Percentiles rank a stretch among this genome's conserved stretches.
phyloP scores from a whole-genome alignment of 805 yeast species.

The Sugiyamaella floridensis region DNA sequence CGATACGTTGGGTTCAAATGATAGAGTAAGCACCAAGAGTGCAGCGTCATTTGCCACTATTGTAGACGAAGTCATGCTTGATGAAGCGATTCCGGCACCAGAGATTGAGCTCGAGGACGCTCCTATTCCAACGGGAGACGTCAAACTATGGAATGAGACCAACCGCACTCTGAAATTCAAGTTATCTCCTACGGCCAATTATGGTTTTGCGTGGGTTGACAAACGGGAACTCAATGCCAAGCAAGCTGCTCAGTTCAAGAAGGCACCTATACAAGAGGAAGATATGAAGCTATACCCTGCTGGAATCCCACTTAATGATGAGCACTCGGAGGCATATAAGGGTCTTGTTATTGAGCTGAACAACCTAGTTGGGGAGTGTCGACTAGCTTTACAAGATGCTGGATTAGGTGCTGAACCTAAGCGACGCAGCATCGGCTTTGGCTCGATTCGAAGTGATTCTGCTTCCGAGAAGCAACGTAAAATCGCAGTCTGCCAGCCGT shows the following conservation, averaged over 20 bases:
- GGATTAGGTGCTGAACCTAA: background rate
- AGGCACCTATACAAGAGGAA: conserved; percentile 7
- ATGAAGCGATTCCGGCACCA: background rate
- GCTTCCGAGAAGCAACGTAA: background rate
- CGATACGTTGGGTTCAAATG: no score
- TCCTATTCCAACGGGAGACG: conserved; percentile 23
- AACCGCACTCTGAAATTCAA: conserved; percentile 24
- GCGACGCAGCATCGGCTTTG: background rate
- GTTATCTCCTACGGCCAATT: conserved; percentile 16
- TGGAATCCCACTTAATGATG: conserved; percentile 12
- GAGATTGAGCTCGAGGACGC: conserved; percentile 18
- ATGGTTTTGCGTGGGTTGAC: conserved; percentile 27
- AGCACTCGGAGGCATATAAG: conserved; percentile 10
- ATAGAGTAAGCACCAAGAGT: background rate
- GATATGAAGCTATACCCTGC: conserved; percentile 20
- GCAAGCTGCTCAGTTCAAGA: background rate
- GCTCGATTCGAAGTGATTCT: background rate
- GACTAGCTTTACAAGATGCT: background rate
- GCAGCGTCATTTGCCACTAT: background rate
- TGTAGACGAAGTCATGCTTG: background rate
- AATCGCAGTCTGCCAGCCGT: background rate
- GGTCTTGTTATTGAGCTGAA: conserved; percentile 7
- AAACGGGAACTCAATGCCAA: background rate
- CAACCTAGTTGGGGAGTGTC: background rate
- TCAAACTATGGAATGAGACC: conserved; percentile 17